Evolutionary conservation across 2,329 filamentous ascomycete species (phyloP), one percentile per base, ranked within the genome.

Genomic region (Neopestalotiopsis clavispora): DNA sequence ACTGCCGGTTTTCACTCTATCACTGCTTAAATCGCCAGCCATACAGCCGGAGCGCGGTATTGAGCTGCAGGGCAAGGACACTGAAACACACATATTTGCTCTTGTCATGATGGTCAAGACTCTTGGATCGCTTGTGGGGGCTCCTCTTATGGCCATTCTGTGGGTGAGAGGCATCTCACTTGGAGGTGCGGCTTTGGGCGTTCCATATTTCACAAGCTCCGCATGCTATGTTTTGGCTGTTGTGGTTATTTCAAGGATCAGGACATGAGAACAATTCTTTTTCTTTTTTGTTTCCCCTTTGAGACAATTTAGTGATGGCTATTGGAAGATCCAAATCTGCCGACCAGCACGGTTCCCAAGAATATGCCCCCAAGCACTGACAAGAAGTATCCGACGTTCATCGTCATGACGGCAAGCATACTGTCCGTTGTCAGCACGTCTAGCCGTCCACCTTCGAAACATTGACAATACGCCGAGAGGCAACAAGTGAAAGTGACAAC

Each of bases 361-460:
- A 92, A 91, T 2, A 86, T 80, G 10, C 90, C 90, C 1, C 83
- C 86, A 9, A 92, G 82, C 9, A 91, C 84, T 0, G 89, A 90
- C 60, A 90, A 79, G 75, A 92, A 92, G 75, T 92, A 92, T 3
- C 90, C 90, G 32, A 92, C 84, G 71, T 92, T 92, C 77, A 89
- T 84, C 1, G 90, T 91, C 90, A 92, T 92, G 68, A 91, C 89
- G 23, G 89, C 90, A 78, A 92, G 80, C 90, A 92, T 92, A 63
- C 90, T 92, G 72, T n/a, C 17, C 9, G 20, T n/a, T n/a, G 57
- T 34, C 1, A 30, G 57, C 42, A 30, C n/a, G n/a, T 66, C 14
- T 14, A 6, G 49, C 72, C 70, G 68, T 45, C 57, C 63, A 60
- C 17, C 64, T 66, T 30, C 20, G 28, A 28, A 45, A 42, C 17